phyloP scores from a whole-genome alignment of 2,329 filamentous ascomycete genomes.

The Colletotrichum tropicale region DNA sequence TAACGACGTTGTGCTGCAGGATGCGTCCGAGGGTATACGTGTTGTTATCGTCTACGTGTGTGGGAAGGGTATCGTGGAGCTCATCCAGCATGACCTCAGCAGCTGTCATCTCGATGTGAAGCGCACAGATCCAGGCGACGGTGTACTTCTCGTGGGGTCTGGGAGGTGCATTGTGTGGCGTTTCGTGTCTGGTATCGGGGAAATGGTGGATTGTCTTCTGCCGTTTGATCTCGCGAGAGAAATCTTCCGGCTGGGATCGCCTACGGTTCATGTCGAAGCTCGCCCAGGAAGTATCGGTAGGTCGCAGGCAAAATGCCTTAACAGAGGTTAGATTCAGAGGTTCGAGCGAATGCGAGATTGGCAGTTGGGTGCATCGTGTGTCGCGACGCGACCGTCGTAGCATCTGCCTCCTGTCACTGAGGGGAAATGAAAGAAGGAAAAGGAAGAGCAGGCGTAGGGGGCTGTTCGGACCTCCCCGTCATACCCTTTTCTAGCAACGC shows the following conservation, averaged over 20 bases:
- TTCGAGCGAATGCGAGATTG: neutral
- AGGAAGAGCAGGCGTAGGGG: too few species aligned
- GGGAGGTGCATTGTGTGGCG: neutral
- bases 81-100: constrained; percentile 23
- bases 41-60: neutral
- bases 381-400: too few species aligned
- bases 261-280: neutral
- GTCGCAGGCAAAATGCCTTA: too few species aligned
- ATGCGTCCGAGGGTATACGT: neutral
- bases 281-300: neutral
- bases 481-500: neutral
- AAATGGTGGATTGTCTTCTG: neutral
- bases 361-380: neutral
- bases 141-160: neutral
- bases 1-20: neutral
- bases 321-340: neutral
- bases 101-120: constrained; percentile 20
- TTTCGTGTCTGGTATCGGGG: neutral
- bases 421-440: too few species aligned
- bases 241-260: neutral
- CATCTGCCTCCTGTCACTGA: too few species aligned
- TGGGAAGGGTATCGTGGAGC: neutral
- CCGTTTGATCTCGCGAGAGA: neutral
- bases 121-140: constrained; percentile 25
- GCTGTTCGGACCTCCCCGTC: too few species aligned